Evolutionary conservation across 2,329 filamentous ascomycete genomes (phyloP), one percentile per base, ranked within the genome.

Genomic region (Cercospora beticola): DNA sequence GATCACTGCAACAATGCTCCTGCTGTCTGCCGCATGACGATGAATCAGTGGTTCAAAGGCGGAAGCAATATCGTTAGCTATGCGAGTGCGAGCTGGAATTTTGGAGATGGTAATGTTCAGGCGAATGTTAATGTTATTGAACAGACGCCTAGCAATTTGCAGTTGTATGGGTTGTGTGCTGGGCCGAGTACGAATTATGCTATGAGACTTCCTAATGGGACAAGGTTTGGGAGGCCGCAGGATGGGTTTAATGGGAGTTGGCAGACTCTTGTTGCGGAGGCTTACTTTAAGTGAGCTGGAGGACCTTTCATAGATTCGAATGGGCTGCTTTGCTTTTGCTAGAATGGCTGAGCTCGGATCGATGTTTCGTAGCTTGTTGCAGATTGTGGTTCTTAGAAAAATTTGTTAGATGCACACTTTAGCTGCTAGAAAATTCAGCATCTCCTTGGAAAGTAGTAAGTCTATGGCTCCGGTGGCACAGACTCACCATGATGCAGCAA

Each of bases 81-180:
- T 64, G 78, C 76, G 9, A 75, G 76, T 0, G 78, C 77, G 49
- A 77, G 77, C 64, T 81, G 79, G 78, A 75, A 74, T 5, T 81
- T 81, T 66, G 80, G 33, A 26, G 67, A 28, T n/a, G 54, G 46
- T 10, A 18, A 56, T 12, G 28, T 28, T 1, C 67, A 71, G 62
- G 58, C 30, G 6, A 63, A 28, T 30, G 67, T 71, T 64, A 69
- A 69, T 40, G 61, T 68, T 14, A 66, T 71, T 26, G 49, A 62
- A n/a, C 60, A 68, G 26, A 31, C 14, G 10, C 54, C 62, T 12
- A 56, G 36, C 2, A 66, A 67, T 18, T 18, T 65, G 18, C 60
- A 64, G 16, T 23, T 67, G 18, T 71, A 67, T 59, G 67, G 69
- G 3, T 43, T 69, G 49, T 57, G 52, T 30, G 52, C 52, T 21